phyloP scores from a whole-genome alignment of 257 asterid genomes.

The Avicennia marina region DNA sequence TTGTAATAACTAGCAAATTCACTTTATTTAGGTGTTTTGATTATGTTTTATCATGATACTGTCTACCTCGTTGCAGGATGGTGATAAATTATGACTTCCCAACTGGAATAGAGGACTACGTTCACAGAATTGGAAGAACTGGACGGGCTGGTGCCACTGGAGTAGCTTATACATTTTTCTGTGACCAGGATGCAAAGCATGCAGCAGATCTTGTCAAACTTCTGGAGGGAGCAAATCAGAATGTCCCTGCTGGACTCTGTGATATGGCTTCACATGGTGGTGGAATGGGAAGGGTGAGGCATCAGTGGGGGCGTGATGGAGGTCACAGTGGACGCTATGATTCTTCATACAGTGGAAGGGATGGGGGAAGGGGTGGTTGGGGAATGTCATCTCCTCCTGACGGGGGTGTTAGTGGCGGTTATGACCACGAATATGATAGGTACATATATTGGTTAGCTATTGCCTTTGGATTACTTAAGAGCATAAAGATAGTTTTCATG shows the following conservation, averaged over 20 bases:
- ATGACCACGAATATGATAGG: constrained; percentile 55
- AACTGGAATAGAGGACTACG: constrained; percentile 92
- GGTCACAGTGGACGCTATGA: constrained; percentile 43
- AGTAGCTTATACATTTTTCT: constrained; percentile 66
- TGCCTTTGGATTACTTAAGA: too few species aligned
- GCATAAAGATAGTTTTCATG: too few species aligned
- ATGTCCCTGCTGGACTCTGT: constrained; percentile 70
- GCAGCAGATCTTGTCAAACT: constrained; percentile 80
- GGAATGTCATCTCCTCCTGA: constrained; percentile 30
- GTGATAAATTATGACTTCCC: constrained; percentile 95
- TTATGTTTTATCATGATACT: neutral
- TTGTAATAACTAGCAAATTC: too few species aligned
- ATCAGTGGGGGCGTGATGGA: constrained; percentile 78
- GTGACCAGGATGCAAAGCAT: constrained; percentile 78
- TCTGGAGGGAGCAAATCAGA: constrained; percentile 85
- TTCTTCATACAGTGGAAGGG: constrained; percentile 50
- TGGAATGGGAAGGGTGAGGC: constrained; percentile 63
- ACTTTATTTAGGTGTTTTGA: constrained; percentile 1
- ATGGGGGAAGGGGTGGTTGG: constrained; percentile 51
- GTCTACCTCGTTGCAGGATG: constrained; percentile 51
- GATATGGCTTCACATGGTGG: constrained; percentile 78
- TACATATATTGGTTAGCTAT: constrained; percentile 18
- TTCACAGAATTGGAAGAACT: constrained; percentile 99
- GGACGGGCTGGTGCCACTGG: constrained; percentile 99
- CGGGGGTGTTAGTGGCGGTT: constrained; percentile 48